Evolutionary conservation across 805 yeast genomes (phyloP).

Genomic region (Yueomyces sinensis): DNA sequence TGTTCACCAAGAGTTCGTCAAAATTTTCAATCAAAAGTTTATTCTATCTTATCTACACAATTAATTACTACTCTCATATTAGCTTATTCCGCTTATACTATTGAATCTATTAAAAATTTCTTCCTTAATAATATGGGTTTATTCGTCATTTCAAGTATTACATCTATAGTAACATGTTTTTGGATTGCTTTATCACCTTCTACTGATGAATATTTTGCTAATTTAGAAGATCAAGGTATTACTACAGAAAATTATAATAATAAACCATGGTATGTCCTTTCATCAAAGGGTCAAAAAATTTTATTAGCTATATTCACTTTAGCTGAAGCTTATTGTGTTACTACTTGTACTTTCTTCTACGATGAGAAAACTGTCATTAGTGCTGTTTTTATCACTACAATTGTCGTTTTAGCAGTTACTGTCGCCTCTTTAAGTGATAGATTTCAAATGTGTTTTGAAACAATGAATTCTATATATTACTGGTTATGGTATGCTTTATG

Average conservation of each 20-base stretch:
- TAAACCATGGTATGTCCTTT: slow-evolving; percentile 20
- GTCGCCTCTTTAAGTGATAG: slow-evolving; percentile 61
- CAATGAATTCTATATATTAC: slow-evolving; percentile 23
- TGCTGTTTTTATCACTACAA: slow-evolving; percentile 54
- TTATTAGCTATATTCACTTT: slow-evolving; percentile 56
- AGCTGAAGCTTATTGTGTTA: slow-evolving; percentile 61
- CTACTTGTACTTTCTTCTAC: slow-evolving; percentile 48
- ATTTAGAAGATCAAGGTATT: neutral
- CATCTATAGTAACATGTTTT: slow-evolving; percentile 51
- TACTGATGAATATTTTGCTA: slow-evolving; percentile 37
- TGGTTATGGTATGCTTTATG: slow-evolving; percentile 42
- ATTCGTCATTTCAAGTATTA: slow-evolving; percentile 40
- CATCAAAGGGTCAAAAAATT: slow-evolving; percentile 25
- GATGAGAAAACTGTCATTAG: slow-evolving; percentile 54
- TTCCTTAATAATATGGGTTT: slow-evolving; percentile 46
- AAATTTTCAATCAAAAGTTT: slow-evolving; percentile 67
- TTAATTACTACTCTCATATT: slow-evolving; percentile 42
- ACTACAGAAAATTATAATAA: neutral
- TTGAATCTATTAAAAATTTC: slow-evolving; percentile 28
- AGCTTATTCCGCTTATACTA: slow-evolving; percentile 10
- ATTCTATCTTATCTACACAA: slow-evolving; percentile 55
- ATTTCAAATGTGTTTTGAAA: slow-evolving; percentile 16
- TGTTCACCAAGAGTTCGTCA: slow-evolving; percentile 68
- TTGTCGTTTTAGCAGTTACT: slow-evolving; percentile 67
- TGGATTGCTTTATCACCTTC: slow-evolving; percentile 51